Conservation (phyloP, 1,284 basidiomycete species). For the Ustilago sp. region DNA sequence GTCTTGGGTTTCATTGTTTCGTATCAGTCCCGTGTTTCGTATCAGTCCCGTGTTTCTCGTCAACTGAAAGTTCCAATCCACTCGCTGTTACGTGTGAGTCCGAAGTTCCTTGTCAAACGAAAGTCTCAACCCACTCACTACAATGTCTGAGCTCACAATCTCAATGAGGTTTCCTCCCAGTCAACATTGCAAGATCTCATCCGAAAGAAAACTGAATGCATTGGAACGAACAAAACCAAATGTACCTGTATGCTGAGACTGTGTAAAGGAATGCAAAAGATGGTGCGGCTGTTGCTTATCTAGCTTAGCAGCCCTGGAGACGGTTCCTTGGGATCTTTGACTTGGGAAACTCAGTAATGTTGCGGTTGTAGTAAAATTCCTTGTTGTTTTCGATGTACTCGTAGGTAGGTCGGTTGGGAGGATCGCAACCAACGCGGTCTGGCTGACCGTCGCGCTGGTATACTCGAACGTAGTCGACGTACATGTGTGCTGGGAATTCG, state of each 20-base stretch:
- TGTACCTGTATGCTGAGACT: constrained; percentile 2
- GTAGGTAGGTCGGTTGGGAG: constrained; percentile 61
- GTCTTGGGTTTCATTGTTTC: neutral
- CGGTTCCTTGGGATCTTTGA: constrained; percentile 47
- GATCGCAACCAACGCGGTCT: constrained; percentile 67
- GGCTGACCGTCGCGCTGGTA: constrained; percentile 71
- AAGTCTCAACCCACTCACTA: neutral
- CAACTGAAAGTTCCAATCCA: neutral
- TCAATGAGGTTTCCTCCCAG: no score
- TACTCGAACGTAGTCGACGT: constrained; percentile 71
- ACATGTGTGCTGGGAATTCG: constrained; percentile 71
- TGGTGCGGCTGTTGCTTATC: neutral
- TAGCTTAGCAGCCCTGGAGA: constrained; percentile 39
- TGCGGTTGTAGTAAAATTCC: constrained; percentile 66
- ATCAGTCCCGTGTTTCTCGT: neutral
- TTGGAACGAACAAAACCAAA: neutral
- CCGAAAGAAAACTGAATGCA: constrained; percentile 1
- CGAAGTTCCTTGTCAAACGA: neutral
- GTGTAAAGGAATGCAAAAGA: neutral
- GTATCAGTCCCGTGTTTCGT: neutral
- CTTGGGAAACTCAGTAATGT: constrained; percentile 53
- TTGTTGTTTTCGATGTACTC: constrained; percentile 67
- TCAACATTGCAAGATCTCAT: neutral
- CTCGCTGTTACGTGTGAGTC: no score
- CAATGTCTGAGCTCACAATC: neutral